Conservation (phyloP, 139 green algal genomes). For the Chlamydomonas incerta region DNA sequence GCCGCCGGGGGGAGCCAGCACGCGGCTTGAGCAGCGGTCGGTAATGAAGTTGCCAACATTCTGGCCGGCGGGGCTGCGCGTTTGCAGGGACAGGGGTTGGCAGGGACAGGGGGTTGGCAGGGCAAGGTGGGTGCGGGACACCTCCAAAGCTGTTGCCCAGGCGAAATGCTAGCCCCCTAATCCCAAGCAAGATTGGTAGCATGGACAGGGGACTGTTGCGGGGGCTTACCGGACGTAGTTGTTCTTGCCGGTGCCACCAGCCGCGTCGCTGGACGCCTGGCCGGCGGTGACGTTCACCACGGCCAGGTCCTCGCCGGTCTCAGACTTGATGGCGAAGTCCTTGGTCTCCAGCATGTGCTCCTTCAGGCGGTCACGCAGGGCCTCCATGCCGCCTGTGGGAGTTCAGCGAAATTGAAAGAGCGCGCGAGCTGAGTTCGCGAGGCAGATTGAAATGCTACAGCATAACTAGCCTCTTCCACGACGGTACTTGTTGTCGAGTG, state of each 20-base stretch:
- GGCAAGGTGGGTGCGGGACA: no score
- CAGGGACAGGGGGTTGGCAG: no score
- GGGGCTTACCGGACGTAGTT: conserved; percentile 48
- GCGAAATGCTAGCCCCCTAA: no score
- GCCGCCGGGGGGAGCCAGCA: conserved; percentile 83
- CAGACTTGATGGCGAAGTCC: conserved; percentile 57
- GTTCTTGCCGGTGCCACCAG: conserved; percentile 39
- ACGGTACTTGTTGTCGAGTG: no score
- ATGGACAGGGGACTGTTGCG: neutral
- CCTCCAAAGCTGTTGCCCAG: neutral
- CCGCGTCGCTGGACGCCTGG: conserved; percentile 13
- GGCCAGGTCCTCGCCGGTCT: conserved; percentile 47
- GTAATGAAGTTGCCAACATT: conserved; percentile 67
- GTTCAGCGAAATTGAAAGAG: no score
- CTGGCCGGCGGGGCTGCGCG: conserved; percentile 11
- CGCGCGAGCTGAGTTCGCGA: no score
- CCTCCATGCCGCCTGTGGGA: conserved; percentile 44
- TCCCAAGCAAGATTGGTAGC: no score
- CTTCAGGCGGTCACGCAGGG: conserved; percentile 53
- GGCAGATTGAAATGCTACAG: no score
- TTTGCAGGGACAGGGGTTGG: no score
- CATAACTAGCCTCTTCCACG: no score
- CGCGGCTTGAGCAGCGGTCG: conserved; percentile 65
- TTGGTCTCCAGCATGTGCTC: conserved; percentile 48
- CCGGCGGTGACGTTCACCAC: conserved; percentile 42